Base-by-base conservation (phyloP, 495 filamentous ascomycete genomes). In the Acidiella bohemica region DNA sequence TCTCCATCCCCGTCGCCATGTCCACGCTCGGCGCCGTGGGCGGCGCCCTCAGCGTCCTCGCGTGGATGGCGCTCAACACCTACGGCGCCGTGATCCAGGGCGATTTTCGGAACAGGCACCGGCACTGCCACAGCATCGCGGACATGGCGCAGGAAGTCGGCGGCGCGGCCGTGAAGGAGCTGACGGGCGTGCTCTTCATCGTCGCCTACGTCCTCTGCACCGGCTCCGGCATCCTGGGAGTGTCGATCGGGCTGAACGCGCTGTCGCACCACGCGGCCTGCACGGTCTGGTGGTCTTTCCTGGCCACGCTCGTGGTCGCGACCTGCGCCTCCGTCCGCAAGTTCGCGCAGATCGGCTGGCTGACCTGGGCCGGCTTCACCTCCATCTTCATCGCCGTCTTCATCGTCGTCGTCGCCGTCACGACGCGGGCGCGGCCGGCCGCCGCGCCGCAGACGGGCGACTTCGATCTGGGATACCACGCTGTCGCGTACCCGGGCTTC, bases 131-230 rank as follows among this genome's bases (percentile, higher is more conserved):
- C 41, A 75, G 75, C 57, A 76, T 86, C 57, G 74, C 75, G 14
- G 82, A 90, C 51, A 79, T 73, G 4, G 78, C 76, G 9, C 59
- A 72, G 13, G 57, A 88, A 34, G 67, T 86, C 25, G 63, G 74
- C 51, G 80, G 79, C 7, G 56, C 46, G 4, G 55, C 74, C 25
- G 79, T 80, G 0, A 73, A 75, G 31, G 75, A 80, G 45, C 46
- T 86, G 13, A 56, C 81, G 46, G 74, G 74, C 6, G 56, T 58
- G 35, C 74, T 70, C 44, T 76, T 79, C 54, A 24, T n/a, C 17
- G 46, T 83, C 32, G 78, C 85, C 57, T 65, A 85, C 23, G 56
- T 80, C 21, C 84, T 88, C 63, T 72, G 81, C 51, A 79, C 82
- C 65, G 80, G 68, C 12, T 78, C 75, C 10, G 81, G 87, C 50